Evolutionary conservation across 345 rosid genomes (phyloP).

Genomic region (Camelina neglecta): DNA sequence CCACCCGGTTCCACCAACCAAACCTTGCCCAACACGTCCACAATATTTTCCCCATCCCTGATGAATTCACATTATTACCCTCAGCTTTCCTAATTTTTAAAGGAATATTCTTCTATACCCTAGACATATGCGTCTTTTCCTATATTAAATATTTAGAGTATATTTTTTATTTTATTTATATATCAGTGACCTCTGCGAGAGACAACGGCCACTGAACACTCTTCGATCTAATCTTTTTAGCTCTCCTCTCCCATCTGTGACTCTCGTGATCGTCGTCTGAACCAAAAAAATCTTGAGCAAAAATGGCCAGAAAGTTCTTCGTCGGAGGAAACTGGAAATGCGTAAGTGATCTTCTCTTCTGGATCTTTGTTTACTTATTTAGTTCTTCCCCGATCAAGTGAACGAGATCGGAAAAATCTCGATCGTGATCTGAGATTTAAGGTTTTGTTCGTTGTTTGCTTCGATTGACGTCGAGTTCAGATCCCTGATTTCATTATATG

Average conservation of each 20-base stretch:
- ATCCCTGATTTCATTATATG: background rate
- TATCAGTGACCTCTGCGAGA: constrained; percentile 34
- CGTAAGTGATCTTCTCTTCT: constrained; percentile 51
- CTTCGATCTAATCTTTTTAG: constrained; percentile 36
- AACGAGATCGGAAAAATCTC: background rate
- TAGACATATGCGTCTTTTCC: constrained; percentile 24
- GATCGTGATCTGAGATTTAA: background rate
- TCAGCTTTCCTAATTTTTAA: background rate
- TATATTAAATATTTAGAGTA: background rate
- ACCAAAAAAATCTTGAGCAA: background rate
- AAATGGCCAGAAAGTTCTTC: constrained; percentile 83
- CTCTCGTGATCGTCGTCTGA: constrained; percentile 43
- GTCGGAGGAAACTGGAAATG: constrained; percentile 99
- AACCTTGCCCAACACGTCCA: constrained; percentile 44
- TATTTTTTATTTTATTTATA: constrained; percentile 10
- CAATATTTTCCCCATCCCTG: background rate
- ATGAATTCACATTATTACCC: constrained; percentile 13
- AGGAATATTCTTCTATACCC: constrained; percentile 28
- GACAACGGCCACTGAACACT: constrained; percentile 41
- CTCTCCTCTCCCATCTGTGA: constrained; percentile 27
- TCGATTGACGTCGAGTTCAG: background rate
- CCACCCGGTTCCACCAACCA: constrained; percentile 4
- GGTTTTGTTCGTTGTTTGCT: background rate
- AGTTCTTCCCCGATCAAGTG: constrained; percentile 18
- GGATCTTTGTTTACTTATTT: background rate